These are phyloP conservation scores for Hypoxylon subgilvum DNA, from an alignment of 495 filamentous ascomycete genomes.

Conservation along the genomic window DNA sequence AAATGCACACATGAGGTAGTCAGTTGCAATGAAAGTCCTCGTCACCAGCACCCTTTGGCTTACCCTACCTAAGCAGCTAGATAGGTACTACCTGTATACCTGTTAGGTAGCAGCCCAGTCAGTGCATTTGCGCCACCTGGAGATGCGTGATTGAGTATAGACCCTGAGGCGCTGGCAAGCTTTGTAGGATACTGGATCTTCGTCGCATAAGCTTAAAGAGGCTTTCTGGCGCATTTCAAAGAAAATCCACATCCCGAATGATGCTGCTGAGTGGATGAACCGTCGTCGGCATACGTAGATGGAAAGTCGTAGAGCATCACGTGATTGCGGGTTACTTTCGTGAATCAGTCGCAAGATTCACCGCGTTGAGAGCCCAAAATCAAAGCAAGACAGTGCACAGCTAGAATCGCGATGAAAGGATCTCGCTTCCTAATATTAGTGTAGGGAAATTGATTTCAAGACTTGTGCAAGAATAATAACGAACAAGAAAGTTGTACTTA, in stretches of 20 bases:
- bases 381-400: not conserved
- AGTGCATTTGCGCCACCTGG: slow-evolving; percentile 30
- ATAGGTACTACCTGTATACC: too few relatives aligned
- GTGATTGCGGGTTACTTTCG: slow-evolving; percentile 30
- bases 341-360: slow-evolving; percentile 9
- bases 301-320: slow-evolving; percentile 13
- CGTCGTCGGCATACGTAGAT: slow-evolving; percentile 1
- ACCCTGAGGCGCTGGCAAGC: not conserved
- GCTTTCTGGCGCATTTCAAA: not conserved
- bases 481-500: not conserved
- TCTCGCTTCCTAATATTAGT: not conserved
- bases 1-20: slow-evolving; percentile 9
- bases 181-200: not conserved
- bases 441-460: not conserved
- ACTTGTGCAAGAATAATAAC: not conserved
- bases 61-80: too few relatives aligned
- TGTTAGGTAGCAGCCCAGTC: not conserved
- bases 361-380: slow-evolving; percentile 12
- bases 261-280: slow-evolving; percentile 6
- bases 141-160: slow-evolving; percentile 14
- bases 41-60: not conserved
- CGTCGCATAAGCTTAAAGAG: slow-evolving; percentile 15
- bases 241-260: not conserved
- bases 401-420: not conserved
- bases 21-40: slow-evolving; percentile 5